Evolutionary conservation across 2,329 filamentous ascomycete species (phyloP), one percentile per base, ranked within the genome.

Genomic region (Colletotrichum ledebouriae): DNA sequence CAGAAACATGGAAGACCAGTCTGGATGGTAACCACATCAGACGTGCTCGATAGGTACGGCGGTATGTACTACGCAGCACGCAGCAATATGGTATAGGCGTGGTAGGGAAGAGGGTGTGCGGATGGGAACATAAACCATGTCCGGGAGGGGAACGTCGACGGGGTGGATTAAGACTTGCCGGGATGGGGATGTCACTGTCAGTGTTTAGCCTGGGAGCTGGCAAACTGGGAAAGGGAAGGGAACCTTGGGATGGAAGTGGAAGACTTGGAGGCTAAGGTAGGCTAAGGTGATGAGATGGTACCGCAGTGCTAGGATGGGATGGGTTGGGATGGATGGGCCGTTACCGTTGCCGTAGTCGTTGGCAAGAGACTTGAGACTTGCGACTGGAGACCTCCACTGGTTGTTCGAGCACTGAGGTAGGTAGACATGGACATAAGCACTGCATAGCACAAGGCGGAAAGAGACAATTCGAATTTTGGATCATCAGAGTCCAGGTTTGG

Each of bases 131-230:
- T 59, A 49, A 68, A 64, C 65, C 65, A 68, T 61, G 65, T 65
- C 61, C 65, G 22, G 65, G 61, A 68, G 64, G 65, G 65, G 53
- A 68, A 65, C 53, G 20, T 64, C 33, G 65, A 59, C 34, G 61
- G 60, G 61, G 65, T 68, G 65, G 61, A 10, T 59, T 56, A 39
- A 68, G 61, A 68, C 65, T 65, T 65, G 65, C 65, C 37, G 47
- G 65, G 65, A 68, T 65, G 49, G 59, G 49, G 50, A 67, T 67
- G 59, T 67, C 63, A 63, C 50, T 57, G 63, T 63, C 63, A 67
- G 55, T 58, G 25, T 58, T 37, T 58, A 20, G 55, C 55, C 41
- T 58, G 55, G 37, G 37, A 29, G 37, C 37, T 39, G 10, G 37
- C 37, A 39, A 39, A 2, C 37, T 15, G 37, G 37, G 10, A 39